phyloP scores from a whole-genome alignment of 2,329 filamentous ascomycete genomes.

The Periconia digitata region DNA sequence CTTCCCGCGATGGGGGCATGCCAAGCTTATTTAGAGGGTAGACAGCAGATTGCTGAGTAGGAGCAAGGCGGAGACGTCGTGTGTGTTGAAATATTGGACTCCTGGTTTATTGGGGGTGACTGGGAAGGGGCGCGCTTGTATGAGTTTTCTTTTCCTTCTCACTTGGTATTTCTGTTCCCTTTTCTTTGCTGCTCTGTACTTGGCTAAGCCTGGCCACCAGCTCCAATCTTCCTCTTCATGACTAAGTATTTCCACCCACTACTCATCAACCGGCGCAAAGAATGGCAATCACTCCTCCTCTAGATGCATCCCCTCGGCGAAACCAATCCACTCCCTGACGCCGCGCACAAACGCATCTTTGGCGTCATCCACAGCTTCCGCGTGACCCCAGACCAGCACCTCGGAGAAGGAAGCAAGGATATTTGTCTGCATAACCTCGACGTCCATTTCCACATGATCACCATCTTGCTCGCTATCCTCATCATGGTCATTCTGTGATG shows the following conservation, averaged over 20 bases:
- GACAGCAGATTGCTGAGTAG: conserved; percentile 22
- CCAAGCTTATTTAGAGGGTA: conserved; percentile 31
- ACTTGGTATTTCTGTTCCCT: no score
- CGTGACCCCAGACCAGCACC: conserved; percentile 83
- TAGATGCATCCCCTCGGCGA: conserved; percentile 64
- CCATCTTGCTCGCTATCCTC: conserved; percentile 17
- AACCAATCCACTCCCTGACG: conserved; percentile 76
- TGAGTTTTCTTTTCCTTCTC: no score
- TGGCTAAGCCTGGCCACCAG: no score
- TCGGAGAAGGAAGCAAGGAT: conserved; percentile 70
- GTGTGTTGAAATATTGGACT: neutral
- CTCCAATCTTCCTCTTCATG: no score
- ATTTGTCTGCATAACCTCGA: conserved; percentile 54
- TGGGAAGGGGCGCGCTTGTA: no score
- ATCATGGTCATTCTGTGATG: neutral
- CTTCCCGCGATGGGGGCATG: conserved; percentile 27
- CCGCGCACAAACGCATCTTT: conserved; percentile 72
- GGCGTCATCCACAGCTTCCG: conserved; percentile 61
- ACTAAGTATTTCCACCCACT: neutral
- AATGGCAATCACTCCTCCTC: conserved; percentile 15
- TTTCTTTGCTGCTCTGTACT: no score
- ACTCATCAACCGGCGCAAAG: conserved; percentile 8
- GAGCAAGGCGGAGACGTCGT: neutral
- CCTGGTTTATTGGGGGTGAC: no score
- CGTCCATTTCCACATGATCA: conserved; percentile 17